Evolutionary conservation across 768 basidiomycete genomes (phyloP), one percentile per base, ranked within the genome.

Genomic region (Lanmaoa rubissima): DNA sequence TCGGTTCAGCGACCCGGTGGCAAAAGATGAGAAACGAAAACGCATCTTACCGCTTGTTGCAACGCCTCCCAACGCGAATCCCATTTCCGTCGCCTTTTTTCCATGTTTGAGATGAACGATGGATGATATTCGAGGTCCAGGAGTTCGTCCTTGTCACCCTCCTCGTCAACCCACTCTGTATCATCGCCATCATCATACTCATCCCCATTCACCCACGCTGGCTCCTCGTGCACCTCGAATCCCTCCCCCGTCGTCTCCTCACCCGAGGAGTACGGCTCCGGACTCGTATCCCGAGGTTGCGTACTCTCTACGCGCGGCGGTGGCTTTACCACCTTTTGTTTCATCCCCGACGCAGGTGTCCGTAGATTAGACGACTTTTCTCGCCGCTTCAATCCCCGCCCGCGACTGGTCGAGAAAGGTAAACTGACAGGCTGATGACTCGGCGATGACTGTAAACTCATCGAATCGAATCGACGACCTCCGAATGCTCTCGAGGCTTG

Each of bases 221-320:
- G 74, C 32, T 79, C 78, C 41, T 78, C 78, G 16, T 69, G 66
- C 17, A 69, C 72, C 10, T 74, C 74, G 54, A 72, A 75, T 17
- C 74, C 82, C 65, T 90, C 90, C 0, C 88, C 90, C 1, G 88
- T 88, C 1, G 87, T 90, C 70, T 90, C 88, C 67, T 92, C 90
- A 1, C 88, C 88, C 17, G 83, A 85, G 1, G 85, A 85, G 11
- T 85, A 86, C 44, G 82, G 79, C 73, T 91, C 90, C 0, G 88
- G 89, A 59, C 86, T 90, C 12, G 89, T 91, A 61, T 92, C 90
- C 41, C 89, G 75, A 8, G 90, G 89, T 63, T 91, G 88, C 0
- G 90, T 92, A 62, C 88, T 91, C 63, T 90, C 87, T 17, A 92
- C 90, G 13, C 90, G 78, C 11, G 87, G 88, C 1, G 90, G 90